Percentiles rank a stretch among this genome's conserved stretches.
These are phyloP conservation scores for Monosporascus sp. DNA, from an alignment of 2,329 filamentous ascomycete genomes.

Conservation along the genomic window DNA sequence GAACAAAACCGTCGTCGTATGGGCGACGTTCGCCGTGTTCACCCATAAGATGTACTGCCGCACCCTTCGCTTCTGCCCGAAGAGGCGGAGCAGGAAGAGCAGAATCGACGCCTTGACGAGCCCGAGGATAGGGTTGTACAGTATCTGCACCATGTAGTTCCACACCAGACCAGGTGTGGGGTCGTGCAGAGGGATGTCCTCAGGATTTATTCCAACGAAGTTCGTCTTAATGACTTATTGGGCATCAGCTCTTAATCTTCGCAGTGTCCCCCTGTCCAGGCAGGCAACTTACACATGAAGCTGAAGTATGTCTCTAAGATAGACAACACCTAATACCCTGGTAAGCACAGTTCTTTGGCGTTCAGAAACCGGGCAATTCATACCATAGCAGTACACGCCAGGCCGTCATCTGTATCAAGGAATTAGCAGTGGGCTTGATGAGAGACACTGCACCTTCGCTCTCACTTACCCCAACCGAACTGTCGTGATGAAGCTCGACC, in stretches of 20 bases:
- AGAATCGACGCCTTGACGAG: constrained; percentile 40
- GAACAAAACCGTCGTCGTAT: constrained; percentile 21
- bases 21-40: constrained; percentile 27
- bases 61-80: constrained; percentile 29
- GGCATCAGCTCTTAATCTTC: background rate
- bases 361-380: background rate
- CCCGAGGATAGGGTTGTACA: constrained; percentile 41
- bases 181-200: constrained; percentile 16
- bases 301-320: constrained; percentile 16
- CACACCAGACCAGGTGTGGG: constrained; percentile 18
- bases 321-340: constrained; percentile 11
- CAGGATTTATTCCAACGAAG: constrained; percentile 14
- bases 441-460: background rate
- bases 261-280: background rate
- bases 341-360: background rate
- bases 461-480: constrained; percentile 14
- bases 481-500: constrained; percentile 14
- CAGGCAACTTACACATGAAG: constrained; percentile 15
- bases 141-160: constrained; percentile 33
- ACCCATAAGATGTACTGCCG: constrained; percentile 25
- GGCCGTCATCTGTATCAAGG: constrained; percentile 11
- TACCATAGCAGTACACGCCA: constrained; percentile 19
- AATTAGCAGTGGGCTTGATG: constrained; percentile 1
- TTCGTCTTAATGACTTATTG: constrained; percentile 16
- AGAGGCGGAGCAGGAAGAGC: constrained; percentile 38